These are phyloP conservation scores for Aegilops speltoides DNA, from an alignment of 176 grass and related monocot species.

Conservation along the genomic window DNA sequence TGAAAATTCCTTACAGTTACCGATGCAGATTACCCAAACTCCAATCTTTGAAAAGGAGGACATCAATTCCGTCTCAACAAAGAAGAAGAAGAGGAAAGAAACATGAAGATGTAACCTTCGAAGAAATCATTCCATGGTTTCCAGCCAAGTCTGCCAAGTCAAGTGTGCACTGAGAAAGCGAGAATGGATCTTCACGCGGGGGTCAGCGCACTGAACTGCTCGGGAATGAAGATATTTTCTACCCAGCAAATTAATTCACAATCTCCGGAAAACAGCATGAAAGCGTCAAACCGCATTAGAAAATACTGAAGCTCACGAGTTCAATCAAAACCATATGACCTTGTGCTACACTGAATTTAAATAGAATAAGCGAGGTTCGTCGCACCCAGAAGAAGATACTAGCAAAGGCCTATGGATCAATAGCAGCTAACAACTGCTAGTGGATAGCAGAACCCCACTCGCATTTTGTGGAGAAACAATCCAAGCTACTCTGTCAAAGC, in stretches of 20 bases:
- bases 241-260: background rate
- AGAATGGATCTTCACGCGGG: background rate
- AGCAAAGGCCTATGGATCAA: background rate
- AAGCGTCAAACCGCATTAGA: background rate
- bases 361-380: background rate
- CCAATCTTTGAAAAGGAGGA: background rate
- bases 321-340: no score
- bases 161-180: background rate
- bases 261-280: background rate
- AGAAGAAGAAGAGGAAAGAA: no score
- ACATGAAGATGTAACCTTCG: background rate
- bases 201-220: background rate
- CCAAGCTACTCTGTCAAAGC: background rate
- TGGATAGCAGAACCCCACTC: background rate
- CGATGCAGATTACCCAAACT: background rate
- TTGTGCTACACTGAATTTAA: no score
- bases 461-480: background rate
- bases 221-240: background rate
- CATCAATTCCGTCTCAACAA: background rate
- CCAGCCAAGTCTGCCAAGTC: no score
- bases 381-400: background rate
- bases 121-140: background rate
- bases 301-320: background rate
- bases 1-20: background rate
- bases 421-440: background rate